Evolutionary conservation across 805 yeast species (phyloP), one percentile per base, ranked within the genome.

Genomic region (Schwanniomyces vanrijiae): DNA sequence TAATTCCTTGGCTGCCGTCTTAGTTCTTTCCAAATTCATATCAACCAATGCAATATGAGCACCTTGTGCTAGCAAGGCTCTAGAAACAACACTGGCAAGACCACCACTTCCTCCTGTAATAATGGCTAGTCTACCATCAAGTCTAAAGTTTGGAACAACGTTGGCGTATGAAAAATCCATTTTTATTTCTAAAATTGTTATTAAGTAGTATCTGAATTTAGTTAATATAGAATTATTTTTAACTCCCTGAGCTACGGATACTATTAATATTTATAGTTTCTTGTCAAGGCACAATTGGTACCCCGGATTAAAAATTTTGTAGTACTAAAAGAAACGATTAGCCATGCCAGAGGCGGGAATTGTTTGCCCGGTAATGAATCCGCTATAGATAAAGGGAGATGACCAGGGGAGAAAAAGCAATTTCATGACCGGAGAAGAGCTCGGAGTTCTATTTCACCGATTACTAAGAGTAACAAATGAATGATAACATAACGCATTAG

Each of bases 41-140:
- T 87, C 94, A 29, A 86, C 74, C 38, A 87, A 73, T 24, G 94
- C 94, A 37, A 87, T 70, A 19, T 83, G 82, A 3, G 92, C 88
- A 31, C 92, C 95, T 57, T 86, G 88, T 3, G 88, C 87, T 10
- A 87, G 64, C 31, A 87, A 68, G 14, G 88, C 88, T 58, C 83
- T 79, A 47, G 86, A 73, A 44, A 86, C 60, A 13, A 85, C 82
- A 31, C 83, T 69, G 1, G 88, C 84, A 55, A 87, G 71, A 14
- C 91, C 92, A 41, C 94, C 94, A 29, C 90, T 84, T 7, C 91
- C 94, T 40, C 94, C 94, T 31, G 94, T 87, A 52, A 87, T 71
- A 39, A 87, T 75, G 37, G 90, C 89, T 46, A 85, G 72, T 60
- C 83, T 81, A 49, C 86, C 86, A 59, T 83, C 89, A 51, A 84